Evolutionary conservation across 1,284 basidiomycete species (phyloP), one percentile per base, ranked within the genome.

Genomic region (Rhodotorula glutinis): DNA sequence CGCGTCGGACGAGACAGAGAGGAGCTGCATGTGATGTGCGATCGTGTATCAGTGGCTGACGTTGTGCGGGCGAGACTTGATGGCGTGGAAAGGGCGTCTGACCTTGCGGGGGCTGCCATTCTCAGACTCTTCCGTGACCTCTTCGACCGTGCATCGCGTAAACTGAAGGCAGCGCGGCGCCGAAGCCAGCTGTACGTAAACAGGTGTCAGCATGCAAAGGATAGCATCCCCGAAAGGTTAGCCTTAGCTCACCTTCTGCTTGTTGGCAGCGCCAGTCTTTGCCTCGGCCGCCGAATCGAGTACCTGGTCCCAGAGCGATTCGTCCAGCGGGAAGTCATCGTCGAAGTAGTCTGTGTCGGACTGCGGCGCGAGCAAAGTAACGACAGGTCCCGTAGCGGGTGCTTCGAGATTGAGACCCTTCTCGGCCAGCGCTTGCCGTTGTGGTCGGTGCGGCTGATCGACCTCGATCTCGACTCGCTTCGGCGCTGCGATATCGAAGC

Each of bases 271-370:
- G 4, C 38, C 29, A 1, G 43, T 33, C 14, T n/a, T 33, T 14
- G 47, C 38, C 13, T 54, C 58, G 27, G 57, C 57, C 13, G 58
- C 62, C 30, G 41, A 23, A 2, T 49, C 51, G 23, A 43, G 47
- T 51, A 43, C 62, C 21, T 13, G 65, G 19, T 74, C 71, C 73
- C 69, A 74, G 19, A 72, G 67, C 19, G 73, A 60, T 0, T 65
- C 74, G 1, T 68, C 65, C 23, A 71, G 40, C 11, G 53, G 64
- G n/a, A 62, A 57, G n/a, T 75, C 72, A 51, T 61, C 69, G 25
- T 27, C 56, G 1, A 57, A 55, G 13, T 25, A 53, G 11, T 16
- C 25, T n/a, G 11, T 44, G 17, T 55, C 53, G 3, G 25, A 16
- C 23, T n/a, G 17, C 27, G 13, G 25, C n/a, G 9, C 21, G 7